These are phyloP conservation scores for Suhomyces ambrosiae DNA, from an alignment of 1,139 yeast genomes.

Conservation along the genomic window DNA sequence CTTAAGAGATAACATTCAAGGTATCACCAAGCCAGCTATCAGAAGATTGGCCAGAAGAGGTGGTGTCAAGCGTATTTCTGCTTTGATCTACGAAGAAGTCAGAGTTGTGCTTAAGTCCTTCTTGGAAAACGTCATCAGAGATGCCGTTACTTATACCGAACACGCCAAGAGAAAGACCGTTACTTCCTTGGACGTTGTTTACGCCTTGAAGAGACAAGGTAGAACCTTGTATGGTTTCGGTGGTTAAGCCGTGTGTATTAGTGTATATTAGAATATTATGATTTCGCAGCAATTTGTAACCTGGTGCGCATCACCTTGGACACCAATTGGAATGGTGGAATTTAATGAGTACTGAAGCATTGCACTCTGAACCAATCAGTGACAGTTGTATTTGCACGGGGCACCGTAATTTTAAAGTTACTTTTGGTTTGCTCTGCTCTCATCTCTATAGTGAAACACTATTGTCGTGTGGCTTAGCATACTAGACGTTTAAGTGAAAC, in stretches of 20 bases:
- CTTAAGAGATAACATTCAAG: constrained; percentile 98
- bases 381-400: too few relatives aligned
- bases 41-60: constrained; percentile 99
- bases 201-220: constrained; percentile 99
- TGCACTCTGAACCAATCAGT: too few relatives aligned
- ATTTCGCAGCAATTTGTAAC: not conserved
- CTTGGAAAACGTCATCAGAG: constrained; percentile 97
- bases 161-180: constrained; percentile 99
- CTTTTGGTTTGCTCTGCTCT: too few relatives aligned
- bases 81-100: constrained; percentile 97
- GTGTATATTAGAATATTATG: constrained; percentile 35
- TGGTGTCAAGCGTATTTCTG: constrained; percentile 99
- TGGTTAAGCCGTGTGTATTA: constrained; percentile 58
- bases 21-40: constrained; percentile 99
- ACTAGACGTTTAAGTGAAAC: too few relatives aligned
- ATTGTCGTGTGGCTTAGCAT: too few relatives aligned
- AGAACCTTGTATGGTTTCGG: constrained; percentile 99
- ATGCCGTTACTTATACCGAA: constrained; percentile 98
- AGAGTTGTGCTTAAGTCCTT: constrained; percentile 95
- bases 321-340: not conserved
- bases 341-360: too few relatives aligned
- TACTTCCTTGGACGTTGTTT: constrained; percentile 96
- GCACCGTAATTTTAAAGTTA: too few relatives aligned
- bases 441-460: too few relatives aligned
- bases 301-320: too few relatives aligned